Percentiles rank a stretch among this genome's conserved stretches.
These are phyloP conservation scores for Cryptococcus sp. DNA, from an alignment of 1,284 basidiomycete species.

Conservation along the genomic window DNA sequence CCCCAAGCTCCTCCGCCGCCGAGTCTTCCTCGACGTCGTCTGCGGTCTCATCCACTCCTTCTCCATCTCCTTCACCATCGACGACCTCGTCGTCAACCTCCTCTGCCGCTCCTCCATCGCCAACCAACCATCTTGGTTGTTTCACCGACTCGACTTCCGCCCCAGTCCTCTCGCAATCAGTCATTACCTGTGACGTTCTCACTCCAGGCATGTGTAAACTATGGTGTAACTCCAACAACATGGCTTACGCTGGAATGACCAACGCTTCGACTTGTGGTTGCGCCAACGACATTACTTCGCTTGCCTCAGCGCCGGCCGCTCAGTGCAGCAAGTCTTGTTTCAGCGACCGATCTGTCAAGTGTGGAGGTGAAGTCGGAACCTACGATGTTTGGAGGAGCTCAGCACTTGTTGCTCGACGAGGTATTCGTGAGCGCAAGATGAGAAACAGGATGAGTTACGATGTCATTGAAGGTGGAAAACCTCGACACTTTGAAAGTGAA, in stretches of 20 bases:
- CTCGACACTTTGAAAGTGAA: too few relatives aligned
- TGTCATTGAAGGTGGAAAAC: too few relatives aligned
- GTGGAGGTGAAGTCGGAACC: conserved; percentile 14
- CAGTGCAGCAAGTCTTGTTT: conserved; percentile 27
- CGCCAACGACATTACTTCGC: conserved; percentile 14
- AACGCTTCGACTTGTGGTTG: conserved; percentile 27
- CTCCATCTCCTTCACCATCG: neutral
- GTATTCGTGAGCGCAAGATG: too few relatives aligned
- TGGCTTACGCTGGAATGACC: conserved; percentile 19
- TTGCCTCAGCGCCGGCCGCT: conserved; percentile 7
- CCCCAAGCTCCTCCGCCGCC: conserved; percentile 2
- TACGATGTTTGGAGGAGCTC: neutral
- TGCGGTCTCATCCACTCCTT: conserved; percentile 1
- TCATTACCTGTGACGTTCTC: conserved; percentile 22
- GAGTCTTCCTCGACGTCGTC: conserved; percentile 1
- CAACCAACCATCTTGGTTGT: conserved; percentile 16
- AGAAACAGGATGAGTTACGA: too few relatives aligned
- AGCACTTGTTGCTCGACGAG: too few relatives aligned
- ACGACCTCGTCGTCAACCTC: conserved; percentile 7
- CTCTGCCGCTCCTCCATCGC: conserved; percentile 14
- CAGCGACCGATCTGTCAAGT: conserved; percentile 21
- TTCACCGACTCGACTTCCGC: conserved; percentile 11
- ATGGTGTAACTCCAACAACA: conserved; percentile 31
- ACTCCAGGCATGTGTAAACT: conserved; percentile 25
- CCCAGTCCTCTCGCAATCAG: conserved; percentile 10